Evolutionary conservation across 495 filamentous ascomycete genomes (phyloP).

Genomic region (Lichina pygmaea): DNA sequence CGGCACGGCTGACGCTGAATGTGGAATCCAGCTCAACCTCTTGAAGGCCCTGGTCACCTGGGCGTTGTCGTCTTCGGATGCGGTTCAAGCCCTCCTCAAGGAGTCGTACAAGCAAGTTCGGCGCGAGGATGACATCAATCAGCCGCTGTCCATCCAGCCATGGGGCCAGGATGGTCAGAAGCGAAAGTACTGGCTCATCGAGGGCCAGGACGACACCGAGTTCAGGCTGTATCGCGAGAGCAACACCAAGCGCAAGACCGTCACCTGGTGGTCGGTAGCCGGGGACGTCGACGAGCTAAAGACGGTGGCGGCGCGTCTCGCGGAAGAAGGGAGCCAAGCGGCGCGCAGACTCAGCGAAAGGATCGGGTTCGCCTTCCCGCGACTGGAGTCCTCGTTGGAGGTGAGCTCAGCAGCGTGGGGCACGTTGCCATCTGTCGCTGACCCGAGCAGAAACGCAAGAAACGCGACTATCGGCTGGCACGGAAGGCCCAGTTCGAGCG

Average conservation of each 20-base stretch:
- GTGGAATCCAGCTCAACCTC: slow-evolving; percentile 26
- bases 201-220: slow-evolving; percentile 78
- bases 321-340: slow-evolving; percentile 50
- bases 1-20: slow-evolving; percentile 3
- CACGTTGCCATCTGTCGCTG: slow-evolving; percentile 1
- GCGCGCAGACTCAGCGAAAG: slow-evolving; percentile 48
- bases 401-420: slow-evolving; percentile 16
- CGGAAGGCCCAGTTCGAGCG: slow-evolving; percentile 72
- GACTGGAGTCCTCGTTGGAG: slow-evolving; percentile 89
- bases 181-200: slow-evolving; percentile 76
- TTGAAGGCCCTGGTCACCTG: slow-evolving; percentile 64
- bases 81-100: slow-evolving; percentile 50
- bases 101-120: slow-evolving; percentile 74
- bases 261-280: slow-evolving; percentile 80
- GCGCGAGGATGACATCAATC: slow-evolving; percentile 79
- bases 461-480: slow-evolving; percentile 67
- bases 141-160: slow-evolving; percentile 74
- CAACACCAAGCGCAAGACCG: slow-evolving; percentile 47
- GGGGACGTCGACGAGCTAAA: slow-evolving; percentile 73
- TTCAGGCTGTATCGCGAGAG: slow-evolving; percentile 92
- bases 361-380: slow-evolving; percentile 58
- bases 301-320: slow-evolving; percentile 42
- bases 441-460: slow-evolving; percentile 47
- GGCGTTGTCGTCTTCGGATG: slow-evolving; percentile 75
- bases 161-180: slow-evolving; percentile 86